Percentiles rank a stretch among this genome's conserved stretches.
phyloP scores from a whole-genome alignment of 768 basidiomycete genomes.

The Collybia sordida region DNA sequence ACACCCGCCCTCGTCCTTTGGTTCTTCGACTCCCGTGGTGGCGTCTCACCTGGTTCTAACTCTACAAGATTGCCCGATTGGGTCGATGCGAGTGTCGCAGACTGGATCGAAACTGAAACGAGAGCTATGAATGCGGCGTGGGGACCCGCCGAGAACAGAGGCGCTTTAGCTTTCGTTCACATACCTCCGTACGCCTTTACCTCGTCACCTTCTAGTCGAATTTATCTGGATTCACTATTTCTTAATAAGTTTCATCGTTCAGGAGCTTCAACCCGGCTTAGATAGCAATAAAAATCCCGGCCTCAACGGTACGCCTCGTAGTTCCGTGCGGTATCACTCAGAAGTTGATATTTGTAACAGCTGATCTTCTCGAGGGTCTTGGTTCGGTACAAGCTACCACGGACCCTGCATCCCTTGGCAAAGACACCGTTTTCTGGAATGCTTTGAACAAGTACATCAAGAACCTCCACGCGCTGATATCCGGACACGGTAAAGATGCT shows the following conservation, averaged over 20 bases:
- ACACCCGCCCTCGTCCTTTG: slow-evolving; percentile 60
- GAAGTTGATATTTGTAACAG: slow-evolving; percentile 25
- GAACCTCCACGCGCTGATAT: slow-evolving; percentile 67
- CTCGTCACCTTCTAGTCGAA: too few species aligned
- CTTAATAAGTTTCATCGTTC: slow-evolving; percentile 31
- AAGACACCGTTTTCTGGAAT: slow-evolving; percentile 64
- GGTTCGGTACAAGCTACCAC: slow-evolving; percentile 65
- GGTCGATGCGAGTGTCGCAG: slow-evolving; percentile 63
- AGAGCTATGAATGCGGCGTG: slow-evolving; percentile 53
- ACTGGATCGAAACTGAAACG: slow-evolving; percentile 60
- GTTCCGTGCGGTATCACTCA: too few species aligned
- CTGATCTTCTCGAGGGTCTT: slow-evolving; percentile 41
- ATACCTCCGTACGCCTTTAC: slow-evolving; percentile 60
- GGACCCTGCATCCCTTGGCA: slow-evolving; percentile 32
- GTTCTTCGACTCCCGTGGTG: slow-evolving; percentile 81
- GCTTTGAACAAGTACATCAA: slow-evolving; percentile 56
- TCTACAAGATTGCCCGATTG: slow-evolving; percentile 57
- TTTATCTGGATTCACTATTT: background rate
- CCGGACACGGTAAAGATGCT: slow-evolving; percentile 58
- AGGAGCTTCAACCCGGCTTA: slow-evolving; percentile 33
- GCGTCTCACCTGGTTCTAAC: slow-evolving; percentile 43
- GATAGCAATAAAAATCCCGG: slow-evolving; percentile 39
- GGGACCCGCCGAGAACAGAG: slow-evolving; percentile 52
- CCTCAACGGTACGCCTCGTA: slow-evolving; percentile 33
- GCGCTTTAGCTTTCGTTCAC: slow-evolving; percentile 70